Evolutionary conservation across 495 filamentous ascomycete genomes (phyloP).

Genomic region (Trichoderma reesei): DNA sequence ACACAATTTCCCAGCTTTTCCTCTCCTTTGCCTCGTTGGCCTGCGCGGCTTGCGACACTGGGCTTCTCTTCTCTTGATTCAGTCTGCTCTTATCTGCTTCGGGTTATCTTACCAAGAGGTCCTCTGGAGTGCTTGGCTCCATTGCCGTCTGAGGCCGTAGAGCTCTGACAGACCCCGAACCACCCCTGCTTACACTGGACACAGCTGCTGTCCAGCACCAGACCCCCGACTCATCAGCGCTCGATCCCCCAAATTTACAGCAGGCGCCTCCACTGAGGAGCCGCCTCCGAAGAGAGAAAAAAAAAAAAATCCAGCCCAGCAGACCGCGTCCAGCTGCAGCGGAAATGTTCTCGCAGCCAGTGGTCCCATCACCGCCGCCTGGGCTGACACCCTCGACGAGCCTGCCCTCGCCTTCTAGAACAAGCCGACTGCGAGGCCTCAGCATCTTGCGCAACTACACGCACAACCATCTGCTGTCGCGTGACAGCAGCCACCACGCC

Average conservation of each 20-base stretch:
- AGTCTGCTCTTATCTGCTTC: neutral
- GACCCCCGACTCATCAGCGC: neutral
- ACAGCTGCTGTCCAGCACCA: neutral
- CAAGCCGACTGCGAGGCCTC: constrained; percentile 52
- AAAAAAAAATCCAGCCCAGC: neutral
- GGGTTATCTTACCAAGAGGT: neutral
- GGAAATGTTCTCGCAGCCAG: constrained; percentile 11
- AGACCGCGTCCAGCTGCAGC: too few relatives aligned
- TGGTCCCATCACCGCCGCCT: constrained; percentile 4
- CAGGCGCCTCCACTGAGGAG: constrained; percentile 1
- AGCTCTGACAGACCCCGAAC: too few relatives aligned
- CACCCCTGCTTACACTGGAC: neutral
- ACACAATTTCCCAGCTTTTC: neutral
- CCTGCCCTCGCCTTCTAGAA: neutral
- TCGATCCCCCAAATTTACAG: neutral
- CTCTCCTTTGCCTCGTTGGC: neutral
- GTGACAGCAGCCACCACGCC: constrained; percentile 35
- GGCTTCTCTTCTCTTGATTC: too few relatives aligned
- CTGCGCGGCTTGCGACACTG: neutral
- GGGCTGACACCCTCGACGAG: constrained; percentile 3
- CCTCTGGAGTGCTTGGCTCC: too few relatives aligned
- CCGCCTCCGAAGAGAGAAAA: neutral
- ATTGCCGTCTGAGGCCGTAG: too few relatives aligned
- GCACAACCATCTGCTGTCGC: constrained; percentile 50
- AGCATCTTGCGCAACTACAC: constrained; percentile 67